Conservation (phyloP, 768 basidiomycete species). For the Nevesoporus exiguus region DNA sequence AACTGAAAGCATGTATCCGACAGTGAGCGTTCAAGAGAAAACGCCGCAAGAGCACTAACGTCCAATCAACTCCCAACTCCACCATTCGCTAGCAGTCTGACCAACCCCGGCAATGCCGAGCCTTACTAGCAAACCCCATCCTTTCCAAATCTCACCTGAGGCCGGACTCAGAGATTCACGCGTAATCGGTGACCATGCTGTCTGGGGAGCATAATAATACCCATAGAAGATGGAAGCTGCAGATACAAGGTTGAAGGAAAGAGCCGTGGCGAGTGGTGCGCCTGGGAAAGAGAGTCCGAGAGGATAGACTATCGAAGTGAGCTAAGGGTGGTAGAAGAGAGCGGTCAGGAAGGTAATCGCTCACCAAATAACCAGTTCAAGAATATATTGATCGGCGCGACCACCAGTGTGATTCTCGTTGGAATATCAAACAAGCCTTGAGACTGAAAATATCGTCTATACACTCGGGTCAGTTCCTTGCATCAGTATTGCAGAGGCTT, state of each 20-base stretch:
- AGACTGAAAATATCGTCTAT: slow-evolving; percentile 62
- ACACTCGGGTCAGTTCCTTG: background rate
- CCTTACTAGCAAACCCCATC: slow-evolving; percentile 62
- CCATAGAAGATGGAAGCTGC: slow-evolving; percentile 61
- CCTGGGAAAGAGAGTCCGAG: slow-evolving; percentile 87
- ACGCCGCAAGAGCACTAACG: slow-evolving; percentile 19
- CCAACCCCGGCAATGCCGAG: slow-evolving; percentile 80
- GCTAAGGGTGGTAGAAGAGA: background rate
- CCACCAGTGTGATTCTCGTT: slow-evolving; percentile 74
- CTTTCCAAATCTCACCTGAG: slow-evolving; percentile 58
- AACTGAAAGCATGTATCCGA: slow-evolving; percentile 29
- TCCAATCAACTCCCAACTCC: slow-evolving; percentile 90
- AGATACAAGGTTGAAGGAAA: slow-evolving; percentile 85
- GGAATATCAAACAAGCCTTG: slow-evolving; percentile 85
- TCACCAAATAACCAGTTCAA: slow-evolving; percentile 84
- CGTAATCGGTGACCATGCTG: slow-evolving; percentile 66
- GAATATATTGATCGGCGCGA: slow-evolving; percentile 82
- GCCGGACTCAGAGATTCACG: slow-evolving; percentile 42
- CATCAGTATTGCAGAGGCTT: background rate
- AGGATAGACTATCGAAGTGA: slow-evolving; percentile 33
- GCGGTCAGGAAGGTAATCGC: slow-evolving; percentile 7
- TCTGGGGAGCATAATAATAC: slow-evolving; percentile 54
- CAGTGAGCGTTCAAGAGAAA: background rate
- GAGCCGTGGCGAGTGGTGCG: slow-evolving; percentile 84
- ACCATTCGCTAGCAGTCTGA: slow-evolving; percentile 91